A percentile compares a stretch with the other conserved stretches of the same genome.
Conservation (phyloP, 805 yeast genomes). For the Ogataea paraovalis region DNA sequence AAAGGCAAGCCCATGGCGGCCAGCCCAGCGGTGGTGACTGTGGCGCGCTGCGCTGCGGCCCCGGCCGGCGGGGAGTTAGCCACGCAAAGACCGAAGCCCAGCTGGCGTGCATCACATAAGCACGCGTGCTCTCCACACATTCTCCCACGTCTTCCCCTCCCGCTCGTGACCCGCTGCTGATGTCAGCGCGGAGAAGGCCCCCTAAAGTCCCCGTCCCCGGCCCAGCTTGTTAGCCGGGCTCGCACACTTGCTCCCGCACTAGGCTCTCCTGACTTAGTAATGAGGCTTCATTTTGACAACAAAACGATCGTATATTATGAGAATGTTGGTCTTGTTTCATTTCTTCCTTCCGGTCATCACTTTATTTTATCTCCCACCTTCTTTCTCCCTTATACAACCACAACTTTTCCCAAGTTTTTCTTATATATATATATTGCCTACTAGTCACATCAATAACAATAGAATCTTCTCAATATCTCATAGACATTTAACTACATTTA, state of each 20-base stretch:
- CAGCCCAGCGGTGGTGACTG: background rate
- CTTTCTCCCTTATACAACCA: background rate
- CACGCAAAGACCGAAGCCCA: background rate
- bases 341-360: background rate
- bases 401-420: background rate
- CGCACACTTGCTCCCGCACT: background rate
- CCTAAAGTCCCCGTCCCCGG: no score
- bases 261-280: background rate
- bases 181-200: background rate
- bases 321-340: background rate
- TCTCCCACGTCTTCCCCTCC: background rate
- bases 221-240: background rate
- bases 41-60: background rate
- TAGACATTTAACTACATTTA: background rate
- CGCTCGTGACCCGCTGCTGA: background rate
- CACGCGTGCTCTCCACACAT: background rate
- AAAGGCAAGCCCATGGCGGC: no score
- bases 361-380: background rate
- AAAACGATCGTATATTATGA: background rate
- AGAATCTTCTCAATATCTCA: no score
- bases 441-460: no score
- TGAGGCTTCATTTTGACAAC: background rate
- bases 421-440: background rate
- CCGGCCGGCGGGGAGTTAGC: background rate
- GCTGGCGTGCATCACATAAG: background rate